Percentiles rank a stretch among this genome's conserved stretches.
Conservation (phyloP, 129 eudicot species). For the Logfia minima region DNA sequence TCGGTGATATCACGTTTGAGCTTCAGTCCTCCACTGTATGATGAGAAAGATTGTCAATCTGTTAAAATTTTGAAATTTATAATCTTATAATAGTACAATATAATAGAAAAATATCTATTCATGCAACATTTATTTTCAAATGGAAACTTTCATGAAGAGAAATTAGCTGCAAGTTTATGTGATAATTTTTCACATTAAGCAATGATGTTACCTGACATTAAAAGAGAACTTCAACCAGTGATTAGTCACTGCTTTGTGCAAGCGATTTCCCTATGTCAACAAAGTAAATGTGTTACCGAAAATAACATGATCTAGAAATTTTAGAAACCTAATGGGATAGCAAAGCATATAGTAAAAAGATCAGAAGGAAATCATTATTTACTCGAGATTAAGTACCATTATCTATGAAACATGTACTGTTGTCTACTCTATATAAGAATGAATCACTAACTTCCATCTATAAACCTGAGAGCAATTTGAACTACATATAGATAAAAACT, state of each 20-base stretch:
- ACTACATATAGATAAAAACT: background rate
- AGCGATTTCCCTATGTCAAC: constrained; percentile 68
- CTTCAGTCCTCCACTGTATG: constrained; percentile 76
- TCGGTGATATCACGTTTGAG: constrained; percentile 95
- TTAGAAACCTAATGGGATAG: background rate
- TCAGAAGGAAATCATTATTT: background rate
- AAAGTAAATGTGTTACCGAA: constrained; percentile 9
- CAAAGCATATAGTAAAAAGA: background rate
- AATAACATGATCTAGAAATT: background rate
- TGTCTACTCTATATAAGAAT: background rate
- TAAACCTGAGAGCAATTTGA: background rate
- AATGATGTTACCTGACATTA: constrained; percentile 67
- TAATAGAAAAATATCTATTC: background rate
- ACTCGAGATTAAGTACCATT: background rate
- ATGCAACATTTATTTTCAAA: background rate
- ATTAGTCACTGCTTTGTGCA: constrained; percentile 74
- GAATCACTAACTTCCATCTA: background rate
- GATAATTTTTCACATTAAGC: constrained; percentile 11
- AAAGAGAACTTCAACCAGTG: constrained; percentile 87
- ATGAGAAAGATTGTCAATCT: background rate
- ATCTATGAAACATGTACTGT: background rate
- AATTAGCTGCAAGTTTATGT: constrained; percentile 6
- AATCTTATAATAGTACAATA: no score
- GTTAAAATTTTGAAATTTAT: background rate
- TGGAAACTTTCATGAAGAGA: background rate